phyloP scores from a whole-genome alignment of 2,329 filamentous ascomycete species.

The Aspergillus alliaceus region DNA sequence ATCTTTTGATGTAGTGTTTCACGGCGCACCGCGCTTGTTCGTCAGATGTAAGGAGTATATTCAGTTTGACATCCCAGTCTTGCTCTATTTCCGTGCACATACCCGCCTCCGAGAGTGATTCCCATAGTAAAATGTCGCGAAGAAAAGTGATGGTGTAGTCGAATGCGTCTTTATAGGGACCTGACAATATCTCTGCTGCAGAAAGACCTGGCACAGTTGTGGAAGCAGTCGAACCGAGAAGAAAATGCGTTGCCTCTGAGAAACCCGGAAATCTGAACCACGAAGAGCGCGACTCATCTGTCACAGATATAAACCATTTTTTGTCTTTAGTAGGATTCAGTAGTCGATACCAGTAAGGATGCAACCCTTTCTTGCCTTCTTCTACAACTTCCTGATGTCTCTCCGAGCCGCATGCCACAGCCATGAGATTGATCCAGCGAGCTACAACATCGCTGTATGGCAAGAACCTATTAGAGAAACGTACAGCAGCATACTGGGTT shows the following conservation, averaged over 20 bases:
- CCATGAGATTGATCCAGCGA: constrained; percentile 86
- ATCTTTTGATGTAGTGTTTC: constrained; percentile 33
- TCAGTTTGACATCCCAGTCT: constrained; percentile 81
- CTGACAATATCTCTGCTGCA: constrained; percentile 26
- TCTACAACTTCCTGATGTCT: constrained; percentile 83
- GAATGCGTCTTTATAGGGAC: constrained; percentile 54
- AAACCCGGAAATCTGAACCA: constrained; percentile 44
- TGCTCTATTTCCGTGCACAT: constrained; percentile 62
- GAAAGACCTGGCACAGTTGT: constrained; percentile 36
- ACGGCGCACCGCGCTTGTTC: constrained; percentile 61
- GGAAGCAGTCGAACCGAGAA: constrained; percentile 27
- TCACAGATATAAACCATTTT: constrained; percentile 41
- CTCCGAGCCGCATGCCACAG: constrained; percentile 61
- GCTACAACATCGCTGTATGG: constrained; percentile 75
- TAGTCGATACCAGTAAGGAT: constrained; percentile 71
- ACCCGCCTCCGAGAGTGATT: constrained; percentile 51
- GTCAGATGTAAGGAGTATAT: constrained; percentile 70
- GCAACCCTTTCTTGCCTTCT: constrained; percentile 84
- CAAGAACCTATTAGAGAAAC: constrained; percentile 87
- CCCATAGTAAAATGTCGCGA: constrained; percentile 59
- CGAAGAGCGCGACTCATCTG: constrained; percentile 53
- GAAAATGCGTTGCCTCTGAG: constrained; percentile 31
- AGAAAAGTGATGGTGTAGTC: constrained; percentile 70
- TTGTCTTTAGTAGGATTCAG: constrained; percentile 54
- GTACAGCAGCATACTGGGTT: constrained; percentile 76